A percentile compares a stretch with the other conserved stretches of the same genome.
Conservation (phyloP, 169 alveolate species). For the Plasmodium cynomolgi region DNA sequence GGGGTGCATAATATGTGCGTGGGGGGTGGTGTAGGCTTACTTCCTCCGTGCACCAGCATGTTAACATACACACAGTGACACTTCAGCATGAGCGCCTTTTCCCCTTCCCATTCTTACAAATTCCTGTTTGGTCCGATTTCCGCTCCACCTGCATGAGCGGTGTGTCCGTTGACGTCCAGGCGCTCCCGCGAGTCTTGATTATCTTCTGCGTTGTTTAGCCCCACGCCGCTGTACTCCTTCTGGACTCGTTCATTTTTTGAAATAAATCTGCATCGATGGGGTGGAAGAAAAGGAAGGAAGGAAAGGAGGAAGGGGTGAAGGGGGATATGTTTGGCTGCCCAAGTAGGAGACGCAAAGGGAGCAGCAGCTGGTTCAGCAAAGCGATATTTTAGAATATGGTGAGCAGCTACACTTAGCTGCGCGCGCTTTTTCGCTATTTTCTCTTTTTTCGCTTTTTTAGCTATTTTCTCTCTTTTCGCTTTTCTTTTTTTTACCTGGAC, state of each 20-base stretch:
- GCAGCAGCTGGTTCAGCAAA: background rate
- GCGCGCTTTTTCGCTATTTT: background rate
- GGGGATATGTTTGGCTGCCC: background rate
- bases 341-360: background rate
- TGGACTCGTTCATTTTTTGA: conserved; percentile 51
- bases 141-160: background rate
- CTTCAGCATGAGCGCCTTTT: background rate
- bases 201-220: conserved; percentile 1
- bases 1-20: background rate
- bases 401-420: background rate
- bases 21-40: background rate
- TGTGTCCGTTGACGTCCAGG: background rate
- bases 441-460: background rate
- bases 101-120: conserved; percentile 20
- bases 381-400: background rate
- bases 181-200: background rate
- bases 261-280: conserved; percentile 36
- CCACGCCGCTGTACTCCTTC: conserved; percentile 42
- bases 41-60: background rate
- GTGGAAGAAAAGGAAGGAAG: background rate
- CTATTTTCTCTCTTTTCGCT: background rate
- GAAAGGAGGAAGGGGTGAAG: background rate
- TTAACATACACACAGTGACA: background rate
- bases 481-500: conserved; percentile 9
- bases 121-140: conserved; percentile 14